Base-by-base conservation (phyloP, 164 flowering plant genomes). In the Magnolia kwangsiensis region DNA sequence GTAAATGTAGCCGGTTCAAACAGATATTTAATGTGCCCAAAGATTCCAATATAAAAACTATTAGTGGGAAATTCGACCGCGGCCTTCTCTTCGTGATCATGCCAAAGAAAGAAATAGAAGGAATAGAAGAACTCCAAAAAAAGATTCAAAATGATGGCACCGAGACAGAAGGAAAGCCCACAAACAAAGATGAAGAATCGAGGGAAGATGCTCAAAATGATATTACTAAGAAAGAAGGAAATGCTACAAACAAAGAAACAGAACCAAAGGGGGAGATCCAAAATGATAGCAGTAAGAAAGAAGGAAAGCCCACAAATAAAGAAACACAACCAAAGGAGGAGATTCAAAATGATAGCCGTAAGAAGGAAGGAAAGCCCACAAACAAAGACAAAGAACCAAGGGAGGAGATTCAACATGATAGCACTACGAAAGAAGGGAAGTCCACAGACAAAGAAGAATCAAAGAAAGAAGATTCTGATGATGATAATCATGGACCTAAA, bases 1-100 rank as follows among this genome's bases (percentile, higher is more conserved):
- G 23, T 51, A 82, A 65, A 72, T 67, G 21, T 37, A 67, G 72
- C 51, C 74, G 81, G 31, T 85, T 81, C 84, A 74, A 63, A 77
- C 78, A 81, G 59, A 66, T 67, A 20, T 81, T 75, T 14, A 72
- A 72, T 8, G 67, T 83, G 49, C 95, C 93, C 1, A 76, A 77
- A 51, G 77, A 89, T 80, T 51, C 89, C 10, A 83, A 84, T 49
- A 49, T 71, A 0, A 79, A 81, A 1, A 81, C 78, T 18, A 80
- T 88, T 59, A 83, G 68, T 8, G 87, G 83, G 1, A 81, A 78
- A 73, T 87, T 89, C 29, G 86, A 87, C 1, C 80, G 78, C 1
- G 89, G 82, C 20, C 74, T 84, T 61, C 86, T 90, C 13, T 76
- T 79, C n/a, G 78, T 90, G 1, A 83, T 78, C 29, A 78, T 92